phyloP scores from a whole-genome alignment of 768 basidiomycete genomes.

The Boletus insuetus region DNA sequence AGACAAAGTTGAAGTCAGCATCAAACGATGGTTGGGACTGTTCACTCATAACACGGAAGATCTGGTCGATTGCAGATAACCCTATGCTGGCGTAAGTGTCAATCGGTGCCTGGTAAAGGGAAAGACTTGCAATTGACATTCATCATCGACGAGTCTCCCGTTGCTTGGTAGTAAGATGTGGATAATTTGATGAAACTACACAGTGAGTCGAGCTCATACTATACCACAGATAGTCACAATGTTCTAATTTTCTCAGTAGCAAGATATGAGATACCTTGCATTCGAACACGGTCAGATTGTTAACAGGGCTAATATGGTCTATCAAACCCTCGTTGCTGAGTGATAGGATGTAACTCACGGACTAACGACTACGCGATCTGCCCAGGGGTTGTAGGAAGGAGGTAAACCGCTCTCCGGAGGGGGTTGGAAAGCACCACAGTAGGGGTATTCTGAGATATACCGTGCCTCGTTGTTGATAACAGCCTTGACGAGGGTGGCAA shows the following conservation, averaged over 20 bases:
- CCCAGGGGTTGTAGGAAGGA: constrained; percentile 66
- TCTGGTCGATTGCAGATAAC: constrained; percentile 63
- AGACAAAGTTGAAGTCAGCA: constrained; percentile 66
- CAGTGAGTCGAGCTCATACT: constrained; percentile 81
- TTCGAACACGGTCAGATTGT: constrained; percentile 72
- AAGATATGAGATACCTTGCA: constrained; percentile 56
- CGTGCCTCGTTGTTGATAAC: constrained; percentile 79
- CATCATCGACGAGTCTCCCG: constrained; percentile 69
- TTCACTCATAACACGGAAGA: constrained; percentile 74
- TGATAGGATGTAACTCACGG: constrained; percentile 49
- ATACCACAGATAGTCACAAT: neutral
- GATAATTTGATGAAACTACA: constrained; percentile 80
- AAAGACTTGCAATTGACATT: constrained; percentile 57
- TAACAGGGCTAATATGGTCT: constrained; percentile 48
- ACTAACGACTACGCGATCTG: constrained; percentile 65
- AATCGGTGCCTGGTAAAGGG: neutral
- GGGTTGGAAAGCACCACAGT: constrained; percentile 81
- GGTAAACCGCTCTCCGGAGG: constrained; percentile 69
- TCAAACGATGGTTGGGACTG: constrained; percentile 74
- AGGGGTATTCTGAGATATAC: constrained; percentile 70
- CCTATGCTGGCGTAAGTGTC: constrained; percentile 38
- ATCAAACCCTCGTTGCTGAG: neutral
- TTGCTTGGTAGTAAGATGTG: constrained; percentile 67
- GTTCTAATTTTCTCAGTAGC: neutral
- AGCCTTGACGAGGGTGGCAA: constrained; percentile 70